Conservation (phyloP, 1,139 yeast species). For the Scheffersomyces quercinus region DNA sequence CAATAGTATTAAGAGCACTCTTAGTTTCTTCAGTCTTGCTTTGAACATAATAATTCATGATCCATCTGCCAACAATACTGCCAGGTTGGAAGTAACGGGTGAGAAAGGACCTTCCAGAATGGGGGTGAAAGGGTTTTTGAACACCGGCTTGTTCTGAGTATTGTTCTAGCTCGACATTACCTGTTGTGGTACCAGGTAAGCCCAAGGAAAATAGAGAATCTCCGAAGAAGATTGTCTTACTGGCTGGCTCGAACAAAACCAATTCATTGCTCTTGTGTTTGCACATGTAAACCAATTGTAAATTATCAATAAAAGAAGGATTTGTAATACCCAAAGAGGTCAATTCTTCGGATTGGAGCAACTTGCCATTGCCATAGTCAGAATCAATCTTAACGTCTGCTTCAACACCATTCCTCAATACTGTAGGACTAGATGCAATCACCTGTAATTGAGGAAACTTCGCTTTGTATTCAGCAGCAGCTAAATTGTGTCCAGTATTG, state of each 20-base stretch:
- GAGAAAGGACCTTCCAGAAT: slow-evolving; percentile 38
- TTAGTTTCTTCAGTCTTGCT: slow-evolving; percentile 7
- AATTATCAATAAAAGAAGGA: slow-evolving; percentile 32
- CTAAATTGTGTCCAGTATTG: slow-evolving; percentile 9
- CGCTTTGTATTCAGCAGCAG: slow-evolving; percentile 2
- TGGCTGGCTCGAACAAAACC: slow-evolving; percentile 45
- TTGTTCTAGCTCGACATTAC: slow-evolving; percentile 25
- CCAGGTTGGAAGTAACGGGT: slow-evolving; percentile 42
- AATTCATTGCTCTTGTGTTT: slow-evolving; percentile 57
- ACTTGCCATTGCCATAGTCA: slow-evolving; percentile 5
- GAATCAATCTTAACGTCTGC: slow-evolving; percentile 6
- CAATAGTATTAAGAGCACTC: slow-evolving; percentile 35
- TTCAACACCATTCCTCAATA: neutral
- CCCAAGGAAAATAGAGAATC: slow-evolving; percentile 58
- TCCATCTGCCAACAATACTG: slow-evolving; percentile 30
- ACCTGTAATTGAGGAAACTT: slow-evolving; percentile 7
- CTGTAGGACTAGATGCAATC: slow-evolving; percentile 4
- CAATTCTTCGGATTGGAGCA: slow-evolving; percentile 21
- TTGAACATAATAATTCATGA: slow-evolving; percentile 26
- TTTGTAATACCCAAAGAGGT: slow-evolving; percentile 29
- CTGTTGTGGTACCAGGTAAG: slow-evolving; percentile 11
- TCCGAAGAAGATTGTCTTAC: slow-evolving; percentile 53
- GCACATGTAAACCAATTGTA: slow-evolving; percentile 59
- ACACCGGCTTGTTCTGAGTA: slow-evolving; percentile 47
- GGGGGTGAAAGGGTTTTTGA: slow-evolving; percentile 33